phyloP scores from a whole-genome alignment of 164 flowering plant genomes.

The Tetracentron sinense region DNA sequence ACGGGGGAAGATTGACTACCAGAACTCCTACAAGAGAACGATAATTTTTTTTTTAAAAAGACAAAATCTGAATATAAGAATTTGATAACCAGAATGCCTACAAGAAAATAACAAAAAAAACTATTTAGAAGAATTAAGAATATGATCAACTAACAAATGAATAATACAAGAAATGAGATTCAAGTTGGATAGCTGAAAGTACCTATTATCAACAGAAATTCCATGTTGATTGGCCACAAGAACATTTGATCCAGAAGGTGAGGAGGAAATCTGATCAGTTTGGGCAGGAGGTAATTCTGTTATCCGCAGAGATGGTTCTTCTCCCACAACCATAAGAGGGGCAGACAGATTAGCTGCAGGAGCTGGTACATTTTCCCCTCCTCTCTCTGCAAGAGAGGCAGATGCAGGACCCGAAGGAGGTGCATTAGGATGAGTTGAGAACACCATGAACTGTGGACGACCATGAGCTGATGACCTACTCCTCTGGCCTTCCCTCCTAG shows the following conservation, averaged over 20 bases:
- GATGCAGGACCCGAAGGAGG: conserved; percentile 34
- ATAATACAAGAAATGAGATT: neutral
- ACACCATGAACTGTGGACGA: conserved; percentile 63
- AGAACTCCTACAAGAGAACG: conserved; percentile 26
- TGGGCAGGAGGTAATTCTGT: conserved; percentile 29
- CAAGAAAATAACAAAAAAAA: neutral
- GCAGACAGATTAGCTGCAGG: conserved; percentile 27
- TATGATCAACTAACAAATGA: neutral
- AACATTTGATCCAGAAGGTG: conserved; percentile 39
- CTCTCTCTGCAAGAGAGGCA: conserved; percentile 34
- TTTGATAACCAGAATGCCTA: too few relatives aligned
- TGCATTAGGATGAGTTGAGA: conserved; percentile 56
- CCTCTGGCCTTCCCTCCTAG: conserved; percentile 73
- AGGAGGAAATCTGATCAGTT: conserved; percentile 32
- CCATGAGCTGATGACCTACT: conserved; percentile 56
- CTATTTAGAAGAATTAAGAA: neutral
- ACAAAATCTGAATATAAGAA: neutral
- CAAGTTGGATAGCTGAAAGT: conserved; percentile 10
- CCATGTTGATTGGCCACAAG: conserved; percentile 24
- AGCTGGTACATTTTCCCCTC: conserved; percentile 35
- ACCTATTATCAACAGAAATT: conserved; percentile 35
- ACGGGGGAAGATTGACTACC: conserved; percentile 42
- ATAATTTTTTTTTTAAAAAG: neutral
- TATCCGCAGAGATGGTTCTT: conserved; percentile 28
- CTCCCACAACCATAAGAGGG: conserved; percentile 25